Percentiles rank a stretch among this genome's conserved stretches.
Evolutionary conservation across 306 rosid genomes (phyloP).

Genomic region (Quercus glauca): DNA sequence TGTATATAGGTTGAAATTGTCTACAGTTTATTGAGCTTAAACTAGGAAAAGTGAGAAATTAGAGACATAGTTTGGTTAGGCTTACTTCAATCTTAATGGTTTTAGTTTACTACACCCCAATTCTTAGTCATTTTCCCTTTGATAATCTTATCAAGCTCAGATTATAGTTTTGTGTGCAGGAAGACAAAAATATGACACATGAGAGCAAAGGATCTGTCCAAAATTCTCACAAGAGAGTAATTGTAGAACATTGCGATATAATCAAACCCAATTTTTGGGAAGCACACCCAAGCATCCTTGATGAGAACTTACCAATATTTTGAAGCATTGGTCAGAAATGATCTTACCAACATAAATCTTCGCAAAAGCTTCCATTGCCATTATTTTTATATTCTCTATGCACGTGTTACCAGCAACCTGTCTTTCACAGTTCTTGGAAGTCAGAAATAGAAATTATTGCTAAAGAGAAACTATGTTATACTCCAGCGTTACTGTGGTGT

Average conservation of each 20-base stretch:
- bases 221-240: slow-evolving; percentile 30
- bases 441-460: neutral
- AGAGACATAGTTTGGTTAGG: neutral
- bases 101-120: neutral
- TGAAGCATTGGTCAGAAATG: neutral
- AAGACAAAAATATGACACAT: slow-evolving; percentile 16
- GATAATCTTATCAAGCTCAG: neutral
- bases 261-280: slow-evolving; percentile 62
- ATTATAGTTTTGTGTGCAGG: slow-evolving; percentile 17
- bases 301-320: neutral
- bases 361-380: neutral
- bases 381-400: neutral
- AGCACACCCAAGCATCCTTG: slow-evolving; percentile 55
- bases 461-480: too few species aligned
- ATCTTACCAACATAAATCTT: neutral
- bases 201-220: slow-evolving; percentile 27
- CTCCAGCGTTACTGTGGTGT: too few species aligned
- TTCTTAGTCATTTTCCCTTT: neutral
- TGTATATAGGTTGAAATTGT: neutral
- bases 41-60: neutral
- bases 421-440: neutral
- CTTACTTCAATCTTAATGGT: neutral
- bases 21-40: neutral
- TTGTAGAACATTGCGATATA: slow-evolving; percentile 52
- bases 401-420: neutral